Evolutionary conservation across 2,329 filamentous ascomycete genomes (phyloP).

Genomic region (Venturia pyrina): DNA sequence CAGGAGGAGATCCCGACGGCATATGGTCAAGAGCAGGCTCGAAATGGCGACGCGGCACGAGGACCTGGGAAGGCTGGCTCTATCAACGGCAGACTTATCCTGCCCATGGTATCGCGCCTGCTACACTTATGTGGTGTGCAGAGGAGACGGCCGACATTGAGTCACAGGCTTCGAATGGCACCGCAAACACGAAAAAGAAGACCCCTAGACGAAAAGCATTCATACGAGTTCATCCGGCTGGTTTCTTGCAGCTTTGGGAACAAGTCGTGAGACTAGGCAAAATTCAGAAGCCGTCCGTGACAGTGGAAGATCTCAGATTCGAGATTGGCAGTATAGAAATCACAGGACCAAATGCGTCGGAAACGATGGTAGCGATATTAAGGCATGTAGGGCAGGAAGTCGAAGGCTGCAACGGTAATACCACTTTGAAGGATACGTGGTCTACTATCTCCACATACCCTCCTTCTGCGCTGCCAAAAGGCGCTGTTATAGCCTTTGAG

Average conservation of each 20-base stretch:
- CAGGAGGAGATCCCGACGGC: conserved; percentile 37
- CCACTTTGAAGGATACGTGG: neutral
- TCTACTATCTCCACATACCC: neutral
- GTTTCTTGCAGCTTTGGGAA: conserved; percentile 60
- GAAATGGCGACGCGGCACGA: conserved; percentile 60
- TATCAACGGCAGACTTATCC: conserved; percentile 44
- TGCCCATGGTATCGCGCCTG: conserved; percentile 55
- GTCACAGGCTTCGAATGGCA: conserved; percentile 16
- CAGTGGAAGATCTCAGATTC: conserved; percentile 59
- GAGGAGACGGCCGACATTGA: conserved; percentile 17
- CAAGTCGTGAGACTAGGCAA: conserved; percentile 49
- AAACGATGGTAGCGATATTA: conserved; percentile 44
- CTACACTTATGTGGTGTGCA: conserved; percentile 66
- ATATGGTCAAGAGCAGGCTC: conserved; percentile 54
- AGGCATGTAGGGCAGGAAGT: neutral
- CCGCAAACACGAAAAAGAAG: conserved; percentile 19
- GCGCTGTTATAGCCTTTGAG: conserved; percentile 62
- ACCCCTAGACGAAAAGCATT: conserved; percentile 46
- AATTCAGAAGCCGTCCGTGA: conserved; percentile 50
- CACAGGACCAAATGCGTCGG: conserved; percentile 65
- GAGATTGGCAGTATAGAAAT: conserved; percentile 65
- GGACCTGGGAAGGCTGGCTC: conserved; percentile 48
- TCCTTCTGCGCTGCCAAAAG: conserved; percentile 57
- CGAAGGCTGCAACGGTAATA: neutral
- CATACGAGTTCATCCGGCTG: conserved; percentile 72